Percentiles rank a stretch among this genome's conserved stretches.
Evolutionary conservation across 805 yeast species (phyloP).

Genomic region (Millerozyma miso): DNA sequence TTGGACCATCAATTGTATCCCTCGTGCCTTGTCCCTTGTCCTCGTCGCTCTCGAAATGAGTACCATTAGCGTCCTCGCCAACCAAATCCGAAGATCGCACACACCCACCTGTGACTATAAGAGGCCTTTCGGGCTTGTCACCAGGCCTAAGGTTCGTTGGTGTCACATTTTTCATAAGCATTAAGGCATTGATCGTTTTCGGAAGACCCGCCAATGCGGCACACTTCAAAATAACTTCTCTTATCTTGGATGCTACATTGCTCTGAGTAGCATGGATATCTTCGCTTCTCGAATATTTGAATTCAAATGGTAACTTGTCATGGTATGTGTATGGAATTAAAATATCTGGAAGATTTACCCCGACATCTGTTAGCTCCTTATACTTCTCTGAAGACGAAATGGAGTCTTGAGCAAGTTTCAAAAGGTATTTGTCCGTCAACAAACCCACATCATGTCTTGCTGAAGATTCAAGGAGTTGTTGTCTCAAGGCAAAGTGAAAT

Average conservation of each 20-base stretch:
- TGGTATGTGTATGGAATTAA: constrained; percentile 36
- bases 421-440: constrained; percentile 29
- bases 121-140: constrained; percentile 23
- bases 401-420: constrained; percentile 37
- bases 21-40: constrained; percentile 11
- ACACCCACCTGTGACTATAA: constrained; percentile 27
- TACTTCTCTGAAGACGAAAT: constrained; percentile 35
- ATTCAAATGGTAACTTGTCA: constrained; percentile 34
- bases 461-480: constrained; percentile 35
- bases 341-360: constrained; percentile 39
- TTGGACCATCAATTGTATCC: constrained; percentile 43
- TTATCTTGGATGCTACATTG: constrained; percentile 46
- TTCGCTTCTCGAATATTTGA: constrained; percentile 27
- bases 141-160: constrained; percentile 42
- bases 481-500: constrained; percentile 62
- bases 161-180: constrained; percentile 57
- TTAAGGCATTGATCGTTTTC: constrained; percentile 74
- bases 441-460: constrained; percentile 17
- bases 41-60: constrained; percentile 25
- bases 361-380: constrained; percentile 36
- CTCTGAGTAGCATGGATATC: constrained; percentile 35
- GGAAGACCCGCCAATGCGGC: constrained; percentile 84
- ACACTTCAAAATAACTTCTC: constrained; percentile 77
- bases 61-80: constrained; percentile 37
- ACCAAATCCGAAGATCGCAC: constrained; percentile 35